Percentiles rank a stretch among this genome's conserved stretches.
Evolutionary conservation across 1,139 yeast species (phyloP).

Genomic region (Sugiyamaella neomexicana): DNA sequence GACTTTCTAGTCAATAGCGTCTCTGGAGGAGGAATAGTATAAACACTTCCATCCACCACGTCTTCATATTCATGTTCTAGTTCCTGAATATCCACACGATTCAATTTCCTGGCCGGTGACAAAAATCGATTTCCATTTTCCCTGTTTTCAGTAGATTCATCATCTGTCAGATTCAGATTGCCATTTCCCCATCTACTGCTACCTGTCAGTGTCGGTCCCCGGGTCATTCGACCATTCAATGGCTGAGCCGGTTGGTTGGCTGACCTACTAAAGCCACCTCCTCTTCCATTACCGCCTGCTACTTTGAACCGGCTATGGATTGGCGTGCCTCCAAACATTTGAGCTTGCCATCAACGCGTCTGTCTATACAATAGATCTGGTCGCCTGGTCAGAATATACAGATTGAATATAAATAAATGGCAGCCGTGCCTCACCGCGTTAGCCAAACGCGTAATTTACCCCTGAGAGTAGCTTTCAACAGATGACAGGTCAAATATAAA

Average conservation of each 20-base stretch:
- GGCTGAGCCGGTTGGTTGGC: conserved; percentile 19
- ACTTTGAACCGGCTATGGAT: conserved; percentile 15
- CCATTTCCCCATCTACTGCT: neutral
- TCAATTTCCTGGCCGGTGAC: conserved; percentile 8
- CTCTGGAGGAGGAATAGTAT: conserved; percentile 9
- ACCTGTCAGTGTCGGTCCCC: neutral
- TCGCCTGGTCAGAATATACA: no score
- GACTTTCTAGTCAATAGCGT: neutral
- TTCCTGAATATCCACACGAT: conserved; percentile 12
- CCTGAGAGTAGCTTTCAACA: no score
- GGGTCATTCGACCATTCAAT: neutral
- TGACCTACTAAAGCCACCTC: conserved; percentile 17
- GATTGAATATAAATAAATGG: neutral
- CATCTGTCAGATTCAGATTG: neutral
- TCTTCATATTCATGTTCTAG: conserved; percentile 18
- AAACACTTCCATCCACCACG: conserved; percentile 16
- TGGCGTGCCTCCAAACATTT: conserved; percentile 16
- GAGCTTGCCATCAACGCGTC: neutral
- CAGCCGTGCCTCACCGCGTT: neutral
- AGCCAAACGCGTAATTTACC: neutral
- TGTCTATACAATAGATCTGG: no score
- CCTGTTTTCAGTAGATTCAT: no score
- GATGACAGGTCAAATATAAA: no score
- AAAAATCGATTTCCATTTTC: neutral
- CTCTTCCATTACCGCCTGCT: conserved; percentile 14